phyloP scores from a whole-genome alignment of 176 grass and related monocot genomes.

The Ananas comosus region DNA sequence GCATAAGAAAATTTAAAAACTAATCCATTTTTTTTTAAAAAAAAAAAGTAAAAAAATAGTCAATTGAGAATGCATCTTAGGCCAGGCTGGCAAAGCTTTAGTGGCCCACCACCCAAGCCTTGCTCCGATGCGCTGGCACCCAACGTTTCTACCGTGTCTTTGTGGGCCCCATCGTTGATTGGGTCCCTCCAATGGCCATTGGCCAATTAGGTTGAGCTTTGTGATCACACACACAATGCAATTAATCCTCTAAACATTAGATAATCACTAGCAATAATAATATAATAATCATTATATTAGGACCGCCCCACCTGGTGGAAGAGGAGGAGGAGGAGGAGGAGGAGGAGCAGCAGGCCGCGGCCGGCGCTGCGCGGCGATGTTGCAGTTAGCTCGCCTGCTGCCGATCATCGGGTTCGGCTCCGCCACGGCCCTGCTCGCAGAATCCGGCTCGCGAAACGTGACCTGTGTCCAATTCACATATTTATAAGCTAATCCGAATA shows the following conservation, averaged over 20 bases:
- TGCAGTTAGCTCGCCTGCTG: conserved; percentile 91
- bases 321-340: not conserved
- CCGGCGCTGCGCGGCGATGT: conserved; percentile 81
- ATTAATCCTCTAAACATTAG: not conserved
- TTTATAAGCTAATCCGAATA: too few species aligned
- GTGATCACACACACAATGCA: not conserved
- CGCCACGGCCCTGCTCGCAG: conserved; percentile 63
- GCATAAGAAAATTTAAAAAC: too few species aligned
- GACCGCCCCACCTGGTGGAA: not conserved
- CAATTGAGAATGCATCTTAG: conserved; percentile 1
- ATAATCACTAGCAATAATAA: not conserved
- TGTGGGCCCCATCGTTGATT: conserved; percentile 23
- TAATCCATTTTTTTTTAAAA: not conserved
- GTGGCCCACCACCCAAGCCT: conserved; percentile 16
- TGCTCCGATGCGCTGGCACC: conserved; percentile 40
- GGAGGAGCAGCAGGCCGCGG: conserved; percentile 37
- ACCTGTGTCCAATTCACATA: conserved; percentile 33
- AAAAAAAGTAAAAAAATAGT: conserved; percentile 22
- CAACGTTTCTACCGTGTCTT: conserved; percentile 27
- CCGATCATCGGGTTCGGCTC: conserved; percentile 83
- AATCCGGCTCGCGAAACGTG: conserved; percentile 66
- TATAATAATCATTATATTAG: not conserved
- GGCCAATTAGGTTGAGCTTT: not conserved
- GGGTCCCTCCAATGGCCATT: not conserved
- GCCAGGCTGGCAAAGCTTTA: conserved; percentile 33